Percentiles rank a stretch among this genome's conserved stretches.
Conservation (phyloP, 805 yeast genomes). For the Candida railenensis region DNA sequence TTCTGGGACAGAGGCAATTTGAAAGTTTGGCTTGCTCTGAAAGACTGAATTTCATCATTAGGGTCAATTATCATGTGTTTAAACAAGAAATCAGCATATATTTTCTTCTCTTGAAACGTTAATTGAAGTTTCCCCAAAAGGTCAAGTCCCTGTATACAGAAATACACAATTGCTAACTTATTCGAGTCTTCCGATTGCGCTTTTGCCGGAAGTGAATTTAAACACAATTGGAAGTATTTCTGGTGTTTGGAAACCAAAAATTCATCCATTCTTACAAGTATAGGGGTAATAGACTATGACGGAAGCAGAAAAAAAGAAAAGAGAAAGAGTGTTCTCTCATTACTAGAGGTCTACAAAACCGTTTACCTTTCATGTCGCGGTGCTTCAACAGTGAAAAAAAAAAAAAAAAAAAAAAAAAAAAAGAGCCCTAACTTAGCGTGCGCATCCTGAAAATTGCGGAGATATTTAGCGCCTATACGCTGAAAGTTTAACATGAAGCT, state of each 20-base stretch:
- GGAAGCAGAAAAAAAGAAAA: not conserved
- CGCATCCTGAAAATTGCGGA: too few species aligned
- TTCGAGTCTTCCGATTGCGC: constrained; percentile 68
- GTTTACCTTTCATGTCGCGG: too few species aligned
- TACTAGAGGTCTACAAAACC: too few species aligned
- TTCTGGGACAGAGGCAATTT: constrained; percentile 14
- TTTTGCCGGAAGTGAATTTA: constrained; percentile 52
- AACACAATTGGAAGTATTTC: constrained; percentile 50
- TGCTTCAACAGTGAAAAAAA: not conserved
- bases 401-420: too few species aligned
- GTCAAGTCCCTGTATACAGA: constrained; percentile 62
- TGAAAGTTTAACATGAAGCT: too few species aligned
- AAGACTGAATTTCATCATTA: constrained; percentile 40
- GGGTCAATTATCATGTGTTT: constrained; percentile 38
- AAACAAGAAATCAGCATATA: constrained; percentile 45
- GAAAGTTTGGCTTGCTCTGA: constrained; percentile 59
- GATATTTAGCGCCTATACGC: too few species aligned
- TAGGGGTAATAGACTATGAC: not conserved
- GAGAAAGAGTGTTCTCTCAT: too few species aligned
- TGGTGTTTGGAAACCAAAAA: constrained; percentile 31
- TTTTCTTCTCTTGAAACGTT: constrained; percentile 19
- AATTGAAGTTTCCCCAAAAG: constrained; percentile 39
- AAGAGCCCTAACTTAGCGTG: too few species aligned
- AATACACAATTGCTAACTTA: constrained; percentile 66
- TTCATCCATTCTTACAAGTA: not conserved